These are phyloP conservation scores for Myxozyma sirexii DNA, from an alignment of 805 yeast genomes.

Conservation along the genomic window DNA sequence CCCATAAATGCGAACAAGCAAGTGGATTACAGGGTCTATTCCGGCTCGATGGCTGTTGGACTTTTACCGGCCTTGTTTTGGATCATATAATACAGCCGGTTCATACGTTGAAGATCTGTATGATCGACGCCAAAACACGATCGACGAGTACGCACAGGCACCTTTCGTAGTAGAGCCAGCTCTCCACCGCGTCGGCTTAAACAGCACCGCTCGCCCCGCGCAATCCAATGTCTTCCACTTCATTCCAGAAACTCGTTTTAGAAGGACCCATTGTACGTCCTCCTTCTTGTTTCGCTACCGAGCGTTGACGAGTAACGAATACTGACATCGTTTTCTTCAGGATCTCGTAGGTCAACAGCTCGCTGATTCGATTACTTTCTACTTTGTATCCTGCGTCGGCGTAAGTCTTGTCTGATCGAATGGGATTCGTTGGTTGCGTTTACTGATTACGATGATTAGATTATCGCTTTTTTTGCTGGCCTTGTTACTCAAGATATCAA, in stretches of 20 bases:
- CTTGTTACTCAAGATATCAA: constrained; percentile 51
- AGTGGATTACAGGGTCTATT: no score
- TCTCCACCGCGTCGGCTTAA: background rate
- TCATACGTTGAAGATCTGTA: background rate
- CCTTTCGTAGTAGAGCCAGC: background rate
- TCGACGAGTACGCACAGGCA: background rate
- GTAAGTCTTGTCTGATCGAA: constrained; percentile 21
- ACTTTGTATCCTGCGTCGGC: constrained; percentile 42
- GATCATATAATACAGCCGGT: no score
- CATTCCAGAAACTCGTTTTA: constrained; percentile 2
- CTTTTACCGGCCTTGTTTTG: background rate
- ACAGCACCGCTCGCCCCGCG: background rate
- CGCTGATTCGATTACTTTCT: constrained; percentile 44
- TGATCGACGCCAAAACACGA: background rate
- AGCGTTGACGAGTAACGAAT: background rate
- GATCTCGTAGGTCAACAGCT: constrained; percentile 59
- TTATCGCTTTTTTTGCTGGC: constrained; percentile 54
- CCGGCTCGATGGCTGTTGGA: no score
- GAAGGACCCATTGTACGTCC: constrained; percentile 21
- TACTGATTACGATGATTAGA: constrained; percentile 15
- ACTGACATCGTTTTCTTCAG: constrained; percentile 10
- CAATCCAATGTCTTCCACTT: constrained; percentile 7
- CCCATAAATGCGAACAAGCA: no score
- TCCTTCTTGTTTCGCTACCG: background rate
- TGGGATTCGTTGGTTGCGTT: no score